Conservation (phyloP, 2,329 filamentous ascomycete species). For the Celoporthe dispersa region DNA sequence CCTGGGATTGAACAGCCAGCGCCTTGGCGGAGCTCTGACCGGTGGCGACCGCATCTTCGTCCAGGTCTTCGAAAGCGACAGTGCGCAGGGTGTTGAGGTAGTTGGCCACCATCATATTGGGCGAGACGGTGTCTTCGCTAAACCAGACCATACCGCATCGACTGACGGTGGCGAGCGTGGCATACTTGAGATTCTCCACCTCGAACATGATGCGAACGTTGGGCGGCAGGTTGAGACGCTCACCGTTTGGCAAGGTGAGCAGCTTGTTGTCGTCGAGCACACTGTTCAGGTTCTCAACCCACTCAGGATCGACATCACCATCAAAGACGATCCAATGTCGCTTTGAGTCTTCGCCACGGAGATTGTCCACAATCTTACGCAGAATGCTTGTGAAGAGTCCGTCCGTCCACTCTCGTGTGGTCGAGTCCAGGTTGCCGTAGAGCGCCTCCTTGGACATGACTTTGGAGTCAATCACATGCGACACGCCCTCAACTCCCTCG, state of each 20-base stretch:
- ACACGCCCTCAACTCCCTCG: conserved; percentile 91
- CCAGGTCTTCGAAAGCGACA: conserved; percentile 89
- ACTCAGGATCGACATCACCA: conserved; percentile 97
- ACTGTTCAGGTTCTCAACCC: conserved; percentile 99
- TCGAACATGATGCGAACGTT: conserved; percentile 99
- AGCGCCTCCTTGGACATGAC: conserved; percentile 99
- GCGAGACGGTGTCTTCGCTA: conserved; percentile 94
- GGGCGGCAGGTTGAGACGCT: conserved; percentile 89
- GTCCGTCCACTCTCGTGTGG: conserved; percentile 98
- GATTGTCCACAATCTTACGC: conserved; percentile 97
- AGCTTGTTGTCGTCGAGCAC: conserved; percentile 99
- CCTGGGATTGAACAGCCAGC: conserved; percentile 75
- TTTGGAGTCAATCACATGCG: conserved; percentile 97
- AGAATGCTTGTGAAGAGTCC: conserved; percentile 97
- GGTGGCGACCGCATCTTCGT: conserved; percentile 83
- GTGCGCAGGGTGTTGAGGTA: conserved; percentile 84
- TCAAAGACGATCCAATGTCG: conserved; percentile 99
- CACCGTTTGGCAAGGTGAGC: conserved; percentile 93
- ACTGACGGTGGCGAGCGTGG: conserved; percentile 97
- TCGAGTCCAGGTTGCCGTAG: conserved; percentile 94
- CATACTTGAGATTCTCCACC: conserved; percentile 96
- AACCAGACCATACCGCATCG: conserved; percentile 99
- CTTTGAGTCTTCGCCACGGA: conserved; percentile 95
- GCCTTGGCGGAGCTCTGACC: conserved; percentile 79
- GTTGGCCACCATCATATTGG: conserved; percentile 89